Evolutionary conservation across 2,329 filamentous ascomycete species (phyloP), one percentile per base, ranked within the genome.

Genomic region (Aspergillus neotritici): DNA sequence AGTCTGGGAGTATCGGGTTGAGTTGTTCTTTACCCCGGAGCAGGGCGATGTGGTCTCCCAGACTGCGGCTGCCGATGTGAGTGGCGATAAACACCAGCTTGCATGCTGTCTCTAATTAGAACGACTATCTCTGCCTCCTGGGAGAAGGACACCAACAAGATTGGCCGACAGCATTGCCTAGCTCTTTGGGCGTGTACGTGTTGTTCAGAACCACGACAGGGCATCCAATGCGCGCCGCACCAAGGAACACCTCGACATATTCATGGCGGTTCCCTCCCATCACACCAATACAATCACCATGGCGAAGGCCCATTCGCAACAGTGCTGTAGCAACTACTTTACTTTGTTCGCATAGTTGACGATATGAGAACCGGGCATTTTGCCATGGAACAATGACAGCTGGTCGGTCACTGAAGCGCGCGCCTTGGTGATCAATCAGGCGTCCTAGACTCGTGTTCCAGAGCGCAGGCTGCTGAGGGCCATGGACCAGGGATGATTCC

Each of bases 231-330:
- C 60, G 44, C 0, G 59, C 61, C 13, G 57, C 63, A 14, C 57
- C 67, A 7, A 69, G 36, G 67, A 86, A 84, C 5, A 86, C 75
- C n/a, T 82, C 74, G 13, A 83, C 53, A 48, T 67, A 75, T 51
- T 74, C 65, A 40, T 71, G 68, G 47, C 72, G 71, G 43, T 76
- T 75, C 1, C 74, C 67, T 55, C 82, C 82, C 78, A 87, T 84
- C 51, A 87, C 82, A 15, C 78, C 84, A 13, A 87, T 74, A 17
- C 82, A 73, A 56, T 87, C 83, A 33, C 83, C 82, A 15, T 77
- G 73, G n/a, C 74, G 69, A 38, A 87, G 76, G 3, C 82, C 82
- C 63, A 80, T 74, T 12, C 76, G 73, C 25, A 85, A 65, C 46
- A 88, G 63, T 8, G 83, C 81, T 43, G 77, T 79, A 3, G 80